Conservation (phyloP, 2,329 filamentous ascomycete genomes). For the Calonectria pteridis region DNA sequence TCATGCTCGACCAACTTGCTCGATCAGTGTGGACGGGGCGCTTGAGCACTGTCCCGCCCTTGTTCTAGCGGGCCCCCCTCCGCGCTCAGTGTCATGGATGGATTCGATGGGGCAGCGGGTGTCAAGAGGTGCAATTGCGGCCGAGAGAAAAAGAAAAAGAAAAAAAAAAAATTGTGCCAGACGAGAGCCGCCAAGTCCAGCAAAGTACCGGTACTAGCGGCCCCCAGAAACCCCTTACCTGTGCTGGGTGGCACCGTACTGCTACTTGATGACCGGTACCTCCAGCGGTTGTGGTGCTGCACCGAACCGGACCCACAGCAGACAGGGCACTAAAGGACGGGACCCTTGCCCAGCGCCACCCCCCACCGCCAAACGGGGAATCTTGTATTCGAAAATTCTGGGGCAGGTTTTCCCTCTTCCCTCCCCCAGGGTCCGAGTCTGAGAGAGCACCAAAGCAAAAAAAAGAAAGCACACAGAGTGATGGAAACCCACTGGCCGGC, state of each 20-base stretch:
- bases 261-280: conserved; percentile 19
- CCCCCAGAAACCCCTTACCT: conserved; percentile 1
- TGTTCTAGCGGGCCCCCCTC: not conserved
- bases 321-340: conserved; percentile 17
- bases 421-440: conserved; percentile 23
- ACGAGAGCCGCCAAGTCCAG: conserved; percentile 4
- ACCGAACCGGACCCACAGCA: conserved; percentile 20
- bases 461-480: conserved; percentile 9
- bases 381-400: conserved; percentile 27
- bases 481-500: not conserved
- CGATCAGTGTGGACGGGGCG: not conserved
- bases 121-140: not conserved
- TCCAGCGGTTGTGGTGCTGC: conserved; percentile 10
- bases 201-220: conserved; percentile 22
- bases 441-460: conserved; percentile 1
- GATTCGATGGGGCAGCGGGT: not conserved
- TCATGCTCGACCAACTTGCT: conserved; percentile 10
- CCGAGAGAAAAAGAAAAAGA: not conserved
- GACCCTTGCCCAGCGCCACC: conserved; percentile 29
- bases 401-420: conserved; percentile 21
- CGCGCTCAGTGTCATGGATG: not conserved
- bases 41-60: conserved; percentile 9
- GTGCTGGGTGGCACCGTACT: conserved; percentile 20
- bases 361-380: conserved; percentile 22
- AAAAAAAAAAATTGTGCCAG: not conserved